These are phyloP conservation scores for Corchorus capsularis DNA, from an alignment of 345 rosid genomes.

Conservation along the genomic window DNA sequence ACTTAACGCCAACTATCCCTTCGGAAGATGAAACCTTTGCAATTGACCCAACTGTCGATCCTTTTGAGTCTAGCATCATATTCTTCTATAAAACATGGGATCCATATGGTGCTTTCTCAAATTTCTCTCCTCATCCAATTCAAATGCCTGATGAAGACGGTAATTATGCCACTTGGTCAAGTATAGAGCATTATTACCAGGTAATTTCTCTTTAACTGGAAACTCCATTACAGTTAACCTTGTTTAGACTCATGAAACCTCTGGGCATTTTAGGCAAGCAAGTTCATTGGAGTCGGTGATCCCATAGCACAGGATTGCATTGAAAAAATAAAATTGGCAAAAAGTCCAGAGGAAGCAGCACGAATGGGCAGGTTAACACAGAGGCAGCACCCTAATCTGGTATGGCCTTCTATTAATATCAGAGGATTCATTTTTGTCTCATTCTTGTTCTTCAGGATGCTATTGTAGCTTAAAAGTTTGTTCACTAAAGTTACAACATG, in stretches of 20 bases:
- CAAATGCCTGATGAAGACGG: constrained; percentile 61
- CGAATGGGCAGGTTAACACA: constrained; percentile 70
- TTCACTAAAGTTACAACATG: neutral
- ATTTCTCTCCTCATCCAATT: constrained; percentile 87
- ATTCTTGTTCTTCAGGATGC: constrained; percentile 18
- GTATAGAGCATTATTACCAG: constrained; percentile 91
- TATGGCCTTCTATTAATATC: constrained; percentile 27
- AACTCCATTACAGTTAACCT: neutral
- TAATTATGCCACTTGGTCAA: constrained; percentile 65
- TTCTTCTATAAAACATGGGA: constrained; percentile 96
- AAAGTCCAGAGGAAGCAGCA: constrained; percentile 95
- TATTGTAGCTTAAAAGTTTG: neutral
- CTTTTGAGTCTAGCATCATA: constrained; percentile 70
- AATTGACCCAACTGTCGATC: constrained; percentile 78
- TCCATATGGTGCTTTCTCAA: constrained; percentile 89
- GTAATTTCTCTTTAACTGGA: constrained; percentile 31
- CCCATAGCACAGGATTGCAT: constrained; percentile 55
- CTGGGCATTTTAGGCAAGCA: constrained; percentile 16
- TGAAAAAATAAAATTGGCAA: constrained; percentile 63
- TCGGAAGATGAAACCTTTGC: constrained; percentile 79
- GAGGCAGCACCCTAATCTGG: constrained; percentile 66
- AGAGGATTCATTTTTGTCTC: neutral
- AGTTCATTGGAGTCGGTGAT: constrained; percentile 53
- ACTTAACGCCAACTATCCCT: constrained; percentile 72
- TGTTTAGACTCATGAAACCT: constrained; percentile 2